phyloP scores from a whole-genome alignment of 2,329 filamentous ascomycete species.

The Lachnellula subtilissima region DNA sequence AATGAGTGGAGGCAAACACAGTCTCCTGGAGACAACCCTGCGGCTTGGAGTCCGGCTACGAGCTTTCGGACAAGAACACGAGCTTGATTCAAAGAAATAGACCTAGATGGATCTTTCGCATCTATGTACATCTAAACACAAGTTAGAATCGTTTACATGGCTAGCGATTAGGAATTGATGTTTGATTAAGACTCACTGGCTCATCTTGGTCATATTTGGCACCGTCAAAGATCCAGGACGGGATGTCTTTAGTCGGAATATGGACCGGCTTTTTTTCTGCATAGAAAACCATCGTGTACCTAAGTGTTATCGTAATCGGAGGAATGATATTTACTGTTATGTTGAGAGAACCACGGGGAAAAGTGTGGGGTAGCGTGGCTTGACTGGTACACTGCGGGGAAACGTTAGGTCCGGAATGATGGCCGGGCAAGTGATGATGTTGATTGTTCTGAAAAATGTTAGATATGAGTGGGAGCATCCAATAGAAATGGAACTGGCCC shows the following conservation, averaged over 20 bases:
- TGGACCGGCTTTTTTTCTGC: slow-evolving; percentile 8
- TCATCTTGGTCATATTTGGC: slow-evolving; percentile 20
- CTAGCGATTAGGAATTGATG: background rate
- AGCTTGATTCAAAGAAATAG: slow-evolving; percentile 25
- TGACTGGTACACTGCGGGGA: no score
- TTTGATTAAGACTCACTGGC: slow-evolving; percentile 15
- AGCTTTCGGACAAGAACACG: slow-evolving; percentile 22
- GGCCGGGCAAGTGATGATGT: no score
- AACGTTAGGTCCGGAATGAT: no score
- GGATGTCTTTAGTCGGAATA: slow-evolving; percentile 23
- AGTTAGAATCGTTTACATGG: background rate
- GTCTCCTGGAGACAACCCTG: slow-evolving; percentile 25
- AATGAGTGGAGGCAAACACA: slow-evolving; percentile 29
- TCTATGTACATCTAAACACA: slow-evolving; percentile 27
- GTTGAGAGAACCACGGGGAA: no score
- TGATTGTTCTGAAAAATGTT: no score
- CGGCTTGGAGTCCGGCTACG: slow-evolving; percentile 24
- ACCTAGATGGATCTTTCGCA: slow-evolving; percentile 18
- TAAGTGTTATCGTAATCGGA: background rate
- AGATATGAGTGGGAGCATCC: no score
- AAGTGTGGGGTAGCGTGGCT: no score
- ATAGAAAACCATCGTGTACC: slow-evolving; percentile 14
- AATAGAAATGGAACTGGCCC: no score
- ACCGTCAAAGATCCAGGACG: slow-evolving; percentile 26
- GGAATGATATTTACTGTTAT: no score